These are phyloP conservation scores for Fusarium tupiense DNA, from an alignment of 2,329 filamentous ascomycete genomes.

Conservation along the genomic window DNA sequence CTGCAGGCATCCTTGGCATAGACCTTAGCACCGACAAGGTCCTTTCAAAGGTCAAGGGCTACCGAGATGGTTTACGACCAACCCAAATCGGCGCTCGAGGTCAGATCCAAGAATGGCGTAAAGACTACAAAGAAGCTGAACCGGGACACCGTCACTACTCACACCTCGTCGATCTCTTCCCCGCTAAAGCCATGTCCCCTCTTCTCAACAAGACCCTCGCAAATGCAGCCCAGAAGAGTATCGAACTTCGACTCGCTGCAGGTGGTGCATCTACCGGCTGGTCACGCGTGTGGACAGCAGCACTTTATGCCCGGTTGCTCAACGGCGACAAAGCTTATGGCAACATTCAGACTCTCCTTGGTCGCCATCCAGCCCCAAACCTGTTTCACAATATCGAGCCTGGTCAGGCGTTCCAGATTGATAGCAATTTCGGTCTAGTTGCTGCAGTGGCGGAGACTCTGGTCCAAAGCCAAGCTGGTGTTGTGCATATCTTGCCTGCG, in stretches of 20 bases:
- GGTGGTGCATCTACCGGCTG: not conserved
- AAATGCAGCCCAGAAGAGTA: not conserved
- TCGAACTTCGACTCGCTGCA: not conserved
- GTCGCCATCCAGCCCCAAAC: not conserved
- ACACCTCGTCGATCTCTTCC: not conserved
- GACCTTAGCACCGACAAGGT: not conserved
- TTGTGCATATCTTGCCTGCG: not conserved
- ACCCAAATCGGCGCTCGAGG: not conserved
- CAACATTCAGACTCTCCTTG: not conserved
- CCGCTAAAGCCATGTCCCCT: not conserved
- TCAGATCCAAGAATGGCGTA: not conserved
- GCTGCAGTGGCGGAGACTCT: not conserved
- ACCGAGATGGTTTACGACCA: not conserved
- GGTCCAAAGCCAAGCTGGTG: not conserved
- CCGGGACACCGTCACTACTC: not conserved
- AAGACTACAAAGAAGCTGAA: not conserved
- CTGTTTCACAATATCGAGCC: not conserved
- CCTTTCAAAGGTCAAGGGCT: not conserved
- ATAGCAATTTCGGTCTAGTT: not conserved
- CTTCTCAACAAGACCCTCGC: not conserved
- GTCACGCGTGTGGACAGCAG: not conserved
- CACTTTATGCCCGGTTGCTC: not conserved
- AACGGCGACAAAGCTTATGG: not conserved
- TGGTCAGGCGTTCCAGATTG: not conserved
- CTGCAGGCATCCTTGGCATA: not conserved